Base-by-base conservation (phyloP, 768 basidiomycete species). In the Porphyrellus cyaneotinctus region DNA sequence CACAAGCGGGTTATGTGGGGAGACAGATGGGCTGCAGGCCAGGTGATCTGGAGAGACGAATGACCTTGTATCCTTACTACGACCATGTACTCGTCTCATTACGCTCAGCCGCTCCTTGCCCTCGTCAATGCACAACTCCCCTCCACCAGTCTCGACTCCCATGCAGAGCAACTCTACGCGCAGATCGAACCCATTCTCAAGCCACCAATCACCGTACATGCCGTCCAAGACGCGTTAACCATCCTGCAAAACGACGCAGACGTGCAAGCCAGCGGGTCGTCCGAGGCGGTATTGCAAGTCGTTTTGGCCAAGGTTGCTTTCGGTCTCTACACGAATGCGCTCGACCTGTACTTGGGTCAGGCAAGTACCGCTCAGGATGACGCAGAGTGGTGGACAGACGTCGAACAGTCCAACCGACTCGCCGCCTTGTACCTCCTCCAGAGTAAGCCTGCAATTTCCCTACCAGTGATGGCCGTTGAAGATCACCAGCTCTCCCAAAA, bases 1-100 rank as follows among this genome's bases (percentile, higher is more conserved):
- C 95, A 98, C 68, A 97, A 95, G 70, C 78, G 95, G 17, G 85
- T 84, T 2, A 85, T 95, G 66, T 97, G 91, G 89, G 82, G 84
- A 17, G 89, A 93, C 64, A 77, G 86, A 59, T 97, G 95, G 92
- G 75, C 83, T 1, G 78, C 80, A 31, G 91, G 90, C 2, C 85
- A 91, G 59, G 92, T 97, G 8, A 77, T 79, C 26, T 97, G 94
- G 93, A 77, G 84, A 58, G 88, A 91, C 46, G 79, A 86, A 22
- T 66, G 36, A 53, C 36, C 9, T 55, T 39, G 53, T 52, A 32
- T 26, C 30, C n/a, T 26, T 42, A 61, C 51, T 18, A 61, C 47
- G 17, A 51, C 43, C 50, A 59, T 64, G 58, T 69, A 69, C 49
- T 60, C 67, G 41, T 18, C 49, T 47, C 69, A 69, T 32, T 69